A percentile compares a stretch with the other conserved stretches of the same genome.
These are phyloP conservation scores for Pulveroboletus sp. DNA, from an alignment of 768 basidiomycete genomes.

Conservation along the genomic window DNA sequence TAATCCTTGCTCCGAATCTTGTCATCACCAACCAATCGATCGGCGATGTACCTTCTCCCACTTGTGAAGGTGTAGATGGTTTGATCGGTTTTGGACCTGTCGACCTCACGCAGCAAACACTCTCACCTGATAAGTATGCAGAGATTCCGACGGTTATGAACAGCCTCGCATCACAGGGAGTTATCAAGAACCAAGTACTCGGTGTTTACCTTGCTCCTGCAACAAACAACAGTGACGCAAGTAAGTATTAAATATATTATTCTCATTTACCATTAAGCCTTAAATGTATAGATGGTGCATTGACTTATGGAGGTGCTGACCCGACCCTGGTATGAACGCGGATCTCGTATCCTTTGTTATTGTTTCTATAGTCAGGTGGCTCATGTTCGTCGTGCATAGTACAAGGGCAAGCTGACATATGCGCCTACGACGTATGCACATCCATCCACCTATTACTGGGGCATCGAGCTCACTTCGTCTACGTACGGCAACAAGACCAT, in stretches of 20 bases:
- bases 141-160: constrained; percentile 23
- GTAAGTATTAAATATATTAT: constrained; percentile 1
- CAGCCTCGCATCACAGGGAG: constrained; percentile 19
- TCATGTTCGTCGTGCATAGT: constrained; percentile 3
- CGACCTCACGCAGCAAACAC: constrained; percentile 10
- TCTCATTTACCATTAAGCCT: background rate
- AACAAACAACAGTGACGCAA: constrained; percentile 12
- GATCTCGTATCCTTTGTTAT: too few species aligned
- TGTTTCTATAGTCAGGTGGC: too few species aligned
- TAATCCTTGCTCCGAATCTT: constrained; percentile 21
- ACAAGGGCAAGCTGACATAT: constrained; percentile 21
- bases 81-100: constrained; percentile 25
- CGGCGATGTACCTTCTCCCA: constrained; percentile 13
- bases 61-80: constrained; percentile 22
- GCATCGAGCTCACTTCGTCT: constrained; percentile 21
- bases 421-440: constrained; percentile 24
- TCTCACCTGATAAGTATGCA: background rate
- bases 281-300: constrained; percentile 16
- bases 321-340: constrained; percentile 7
- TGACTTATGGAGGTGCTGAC: constrained; percentile 27
- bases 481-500: constrained; percentile 8
- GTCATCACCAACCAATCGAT: constrained; percentile 28
- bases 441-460: constrained; percentile 24
- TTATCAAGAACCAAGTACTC: constrained; percentile 15
- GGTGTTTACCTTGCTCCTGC: constrained; percentile 22